These are phyloP conservation scores for Melampsora larici-populina DNA, from an alignment of 1,284 basidiomycete species.

Conservation along the genomic window DNA sequence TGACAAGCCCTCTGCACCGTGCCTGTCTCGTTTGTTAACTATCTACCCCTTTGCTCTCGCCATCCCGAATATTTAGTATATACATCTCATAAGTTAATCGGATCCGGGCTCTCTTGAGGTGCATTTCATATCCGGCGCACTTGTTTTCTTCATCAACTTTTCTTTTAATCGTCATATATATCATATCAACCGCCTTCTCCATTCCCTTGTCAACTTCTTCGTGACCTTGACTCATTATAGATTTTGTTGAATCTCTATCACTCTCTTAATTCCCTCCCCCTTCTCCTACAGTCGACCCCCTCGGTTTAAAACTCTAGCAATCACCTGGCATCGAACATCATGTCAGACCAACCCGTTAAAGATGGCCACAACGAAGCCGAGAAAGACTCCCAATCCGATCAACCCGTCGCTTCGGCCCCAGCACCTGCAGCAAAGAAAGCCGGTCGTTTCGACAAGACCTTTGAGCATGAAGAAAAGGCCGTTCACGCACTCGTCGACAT, in stretches of 20 bases:
- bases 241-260: background rate
- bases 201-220: background rate
- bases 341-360: constrained; percentile 8
- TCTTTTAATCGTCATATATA: background rate
- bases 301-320: background rate
- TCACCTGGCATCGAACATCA: background rate
- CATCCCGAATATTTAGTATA: background rate
- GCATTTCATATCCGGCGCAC: too few species aligned
- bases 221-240: background rate
- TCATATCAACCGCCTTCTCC: background rate
- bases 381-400: constrained; percentile 6
- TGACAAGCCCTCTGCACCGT: background rate
- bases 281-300: too few species aligned
- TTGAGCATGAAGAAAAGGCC: constrained; percentile 44
- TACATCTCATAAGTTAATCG: background rate
- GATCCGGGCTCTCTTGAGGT: background rate
- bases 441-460: constrained; percentile 43
- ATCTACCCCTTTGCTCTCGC: background rate
- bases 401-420: background rate
- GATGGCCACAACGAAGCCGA: constrained; percentile 2
- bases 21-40: background rate
- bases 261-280: background rate
- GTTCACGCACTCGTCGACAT: constrained; percentile 55
- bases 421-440: constrained; percentile 44
- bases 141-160: too few species aligned